Conservation (phyloP, 129 eudicot species). For the Artemisia argyi region DNA sequence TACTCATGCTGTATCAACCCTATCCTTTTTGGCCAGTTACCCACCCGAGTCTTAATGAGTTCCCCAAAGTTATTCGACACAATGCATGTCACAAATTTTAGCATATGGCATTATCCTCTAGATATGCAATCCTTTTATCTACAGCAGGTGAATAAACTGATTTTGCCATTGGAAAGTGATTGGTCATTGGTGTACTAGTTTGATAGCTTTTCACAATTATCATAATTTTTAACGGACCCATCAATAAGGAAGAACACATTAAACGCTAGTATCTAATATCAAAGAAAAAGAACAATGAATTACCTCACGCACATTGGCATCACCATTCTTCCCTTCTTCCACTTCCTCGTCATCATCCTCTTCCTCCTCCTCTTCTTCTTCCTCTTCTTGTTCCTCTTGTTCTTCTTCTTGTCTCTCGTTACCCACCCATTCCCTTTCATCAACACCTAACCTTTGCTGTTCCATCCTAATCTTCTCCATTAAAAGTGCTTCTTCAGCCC, state of each 20-base stretch:
- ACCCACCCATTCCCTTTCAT: slow-evolving; percentile 92
- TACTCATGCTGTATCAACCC: too few species aligned
- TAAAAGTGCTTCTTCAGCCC: slow-evolving; percentile 77
- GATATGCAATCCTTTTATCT: too few species aligned
- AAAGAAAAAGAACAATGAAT: slow-evolving; percentile 6
- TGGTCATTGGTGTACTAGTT: not conserved
- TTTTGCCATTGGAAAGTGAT: not conserved
- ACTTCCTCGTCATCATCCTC: slow-evolving; percentile 33
- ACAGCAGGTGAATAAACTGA: too few species aligned
- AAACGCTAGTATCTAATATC: not conserved
- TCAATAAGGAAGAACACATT: not conserved
- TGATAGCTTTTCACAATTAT: not conserved
- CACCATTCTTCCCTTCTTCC: slow-evolving; percentile 30
- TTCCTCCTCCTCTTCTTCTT: slow-evolving; percentile 36
- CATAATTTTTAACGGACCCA: not conserved
- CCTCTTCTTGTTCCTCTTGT: slow-evolving; percentile 51
- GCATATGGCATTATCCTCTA: too few species aligned
- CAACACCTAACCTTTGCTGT: slow-evolving; percentile 92
- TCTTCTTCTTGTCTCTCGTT: slow-evolving; percentile 51
- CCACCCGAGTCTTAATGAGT: too few species aligned
- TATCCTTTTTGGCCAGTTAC: too few species aligned
- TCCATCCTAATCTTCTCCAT: slow-evolving; percentile 84
- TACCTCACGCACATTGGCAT: slow-evolving; percentile 35
- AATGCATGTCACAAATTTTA: too few species aligned
- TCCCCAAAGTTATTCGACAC: too few species aligned